Percentiles rank a stretch among this genome's conserved stretches.
Conservation (phyloP, 2,329 filamentous ascomycete genomes). For the Fusarium illudens region DNA sequence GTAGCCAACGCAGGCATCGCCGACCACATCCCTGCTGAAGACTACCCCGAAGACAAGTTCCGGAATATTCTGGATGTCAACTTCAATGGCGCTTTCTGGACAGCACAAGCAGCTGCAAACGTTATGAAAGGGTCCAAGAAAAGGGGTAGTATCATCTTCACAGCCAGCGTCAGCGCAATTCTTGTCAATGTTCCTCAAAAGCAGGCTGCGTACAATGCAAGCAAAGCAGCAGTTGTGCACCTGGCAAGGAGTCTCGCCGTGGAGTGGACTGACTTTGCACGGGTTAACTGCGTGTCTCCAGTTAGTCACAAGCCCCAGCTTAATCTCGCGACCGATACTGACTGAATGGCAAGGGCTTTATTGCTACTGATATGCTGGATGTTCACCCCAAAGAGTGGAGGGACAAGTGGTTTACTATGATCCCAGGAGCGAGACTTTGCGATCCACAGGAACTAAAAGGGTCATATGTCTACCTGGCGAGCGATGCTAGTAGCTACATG, state of each 20-base stretch:
- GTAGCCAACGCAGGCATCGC: constrained; percentile 55
- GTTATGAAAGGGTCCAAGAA: constrained; percentile 46
- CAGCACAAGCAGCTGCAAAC: constrained; percentile 52
- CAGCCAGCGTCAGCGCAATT: constrained; percentile 50
- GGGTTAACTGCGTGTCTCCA: constrained; percentile 53
- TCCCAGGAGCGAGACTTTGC: constrained; percentile 37
- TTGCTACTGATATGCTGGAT: constrained; percentile 36
- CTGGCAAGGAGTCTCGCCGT: constrained; percentile 52
- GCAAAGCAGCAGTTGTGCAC: constrained; percentile 53
- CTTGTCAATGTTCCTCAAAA: constrained; percentile 54
- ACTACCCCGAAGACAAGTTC: constrained; percentile 52
- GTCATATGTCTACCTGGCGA: constrained; percentile 50
- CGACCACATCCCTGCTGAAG: constrained; percentile 47
- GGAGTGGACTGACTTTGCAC: constrained; percentile 54
- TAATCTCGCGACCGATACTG: background rate
- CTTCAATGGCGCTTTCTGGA: constrained; percentile 54
- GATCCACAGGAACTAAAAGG: constrained; percentile 48
- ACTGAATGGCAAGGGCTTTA: constrained; percentile 22
- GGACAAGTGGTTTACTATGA: constrained; percentile 32
- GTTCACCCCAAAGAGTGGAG: constrained; percentile 35
- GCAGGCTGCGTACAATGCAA: constrained; percentile 54
- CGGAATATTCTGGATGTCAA: constrained; percentile 51
- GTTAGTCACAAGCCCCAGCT: constrained; percentile 24
- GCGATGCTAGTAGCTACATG: constrained; percentile 53
- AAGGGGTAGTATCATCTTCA: constrained; percentile 52